A percentile compares a stretch with the other conserved stretches of the same genome.
These are phyloP conservation scores for Moniliella sp. DNA, from an alignment of 1,284 basidiomycete species.

Conservation along the genomic window DNA sequence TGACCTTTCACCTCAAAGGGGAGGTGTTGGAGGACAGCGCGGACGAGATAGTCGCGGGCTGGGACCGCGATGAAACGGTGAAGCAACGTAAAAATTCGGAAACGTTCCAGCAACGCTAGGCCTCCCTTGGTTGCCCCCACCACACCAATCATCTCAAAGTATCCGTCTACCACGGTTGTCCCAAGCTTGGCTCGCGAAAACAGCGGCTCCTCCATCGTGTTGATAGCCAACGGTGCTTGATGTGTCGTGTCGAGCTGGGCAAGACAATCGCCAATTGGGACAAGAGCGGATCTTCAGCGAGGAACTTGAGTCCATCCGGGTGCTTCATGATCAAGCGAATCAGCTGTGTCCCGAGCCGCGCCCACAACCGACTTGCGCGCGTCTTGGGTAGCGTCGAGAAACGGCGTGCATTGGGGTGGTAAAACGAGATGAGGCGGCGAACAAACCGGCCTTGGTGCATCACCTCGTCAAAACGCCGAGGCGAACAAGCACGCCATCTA, in stretches of 20 bases:
- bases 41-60: constrained; percentile 64
- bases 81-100: constrained; percentile 78
- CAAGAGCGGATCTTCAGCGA: constrained; percentile 69
- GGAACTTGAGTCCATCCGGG: constrained; percentile 57
- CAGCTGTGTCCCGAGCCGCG: no score
- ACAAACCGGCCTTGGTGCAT: no score
- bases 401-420: constrained; percentile 62
- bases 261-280: constrained; percentile 65
- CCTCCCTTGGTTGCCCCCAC: constrained; percentile 70
- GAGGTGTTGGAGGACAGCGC: constrained; percentile 68
- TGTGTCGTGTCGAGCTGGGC: constrained; percentile 66
- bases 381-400: constrained; percentile 3
- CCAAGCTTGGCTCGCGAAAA: constrained; percentile 65
- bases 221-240: no score
- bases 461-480: constrained; percentile 83
- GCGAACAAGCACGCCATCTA: constrained; percentile 80
- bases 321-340: constrained; percentile 62
- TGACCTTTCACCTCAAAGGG: constrained; percentile 38
- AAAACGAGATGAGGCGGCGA: no score
- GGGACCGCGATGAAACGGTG: constrained; percentile 79
- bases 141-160: constrained; percentile 83
- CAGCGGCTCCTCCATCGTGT: constrained; percentile 41
- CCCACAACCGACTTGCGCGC: no score
- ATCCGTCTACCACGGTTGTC: constrained; percentile 67
- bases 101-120: constrained; percentile 66